phyloP scores from a whole-genome alignment of 2,329 filamentous ascomycete species.

The Pyricularia pennisetigena region DNA sequence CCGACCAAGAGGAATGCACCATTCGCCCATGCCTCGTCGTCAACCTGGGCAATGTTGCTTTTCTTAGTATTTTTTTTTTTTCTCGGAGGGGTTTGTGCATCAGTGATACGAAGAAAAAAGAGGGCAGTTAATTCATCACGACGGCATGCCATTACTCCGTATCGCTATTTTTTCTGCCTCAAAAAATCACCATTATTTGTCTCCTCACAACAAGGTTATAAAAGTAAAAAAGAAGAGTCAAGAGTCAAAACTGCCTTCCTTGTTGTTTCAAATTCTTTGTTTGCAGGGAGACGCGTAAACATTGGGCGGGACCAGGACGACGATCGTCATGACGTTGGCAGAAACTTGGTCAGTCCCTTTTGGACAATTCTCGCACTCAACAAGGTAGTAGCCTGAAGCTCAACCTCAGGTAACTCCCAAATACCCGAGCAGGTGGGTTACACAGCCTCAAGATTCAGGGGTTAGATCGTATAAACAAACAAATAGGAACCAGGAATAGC shows the following conservation, averaged over 20 bases:
- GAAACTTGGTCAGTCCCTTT: neutral
- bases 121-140: neutral
- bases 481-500: neutral
- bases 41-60: neutral
- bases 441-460: conserved; percentile 1
- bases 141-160: neutral
- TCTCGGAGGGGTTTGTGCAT: neutral
- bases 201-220: neutral
- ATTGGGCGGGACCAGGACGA: neutral
- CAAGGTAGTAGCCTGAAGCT: neutral
- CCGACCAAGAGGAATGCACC: neutral
- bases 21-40: neutral
- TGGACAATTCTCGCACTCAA: neutral
- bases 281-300: neutral
- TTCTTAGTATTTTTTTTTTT: neutral
- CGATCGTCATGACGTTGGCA: neutral
- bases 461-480: neutral
- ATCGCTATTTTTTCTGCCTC: neutral
- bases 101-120: neutral
- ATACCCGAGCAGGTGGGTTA: neutral
- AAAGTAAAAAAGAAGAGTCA: too few relatives aligned
- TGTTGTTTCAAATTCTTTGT: neutral
- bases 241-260: too few relatives aligned
- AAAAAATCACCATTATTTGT: neutral
- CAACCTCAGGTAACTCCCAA: neutral